Evolutionary conservation across 202 grass and related monocot species (phyloP).

Genomic region (Carex arenaria): DNA sequence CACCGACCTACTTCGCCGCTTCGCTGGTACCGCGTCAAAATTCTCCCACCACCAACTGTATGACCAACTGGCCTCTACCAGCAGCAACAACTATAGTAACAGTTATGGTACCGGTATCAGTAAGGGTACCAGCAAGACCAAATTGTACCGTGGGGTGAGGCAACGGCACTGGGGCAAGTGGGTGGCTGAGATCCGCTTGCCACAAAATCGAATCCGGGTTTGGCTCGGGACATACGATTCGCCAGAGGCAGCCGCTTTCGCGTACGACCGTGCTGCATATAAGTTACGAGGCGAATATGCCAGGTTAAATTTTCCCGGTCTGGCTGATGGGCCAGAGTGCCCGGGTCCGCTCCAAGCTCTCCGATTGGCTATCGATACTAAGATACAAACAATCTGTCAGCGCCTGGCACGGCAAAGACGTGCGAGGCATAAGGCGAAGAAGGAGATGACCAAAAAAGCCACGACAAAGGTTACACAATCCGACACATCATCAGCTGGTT

Average conservation of each 20-base stretch:
- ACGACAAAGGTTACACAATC: background rate
- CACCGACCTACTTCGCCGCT: constrained; percentile 67
- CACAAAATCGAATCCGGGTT: constrained; percentile 91
- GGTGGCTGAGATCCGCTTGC: constrained; percentile 93
- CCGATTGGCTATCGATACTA: constrained; percentile 56
- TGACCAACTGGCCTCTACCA: background rate
- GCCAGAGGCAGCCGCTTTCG: constrained; percentile 73
- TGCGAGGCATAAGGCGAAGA: constrained; percentile 31
- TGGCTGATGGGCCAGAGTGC: constrained; percentile 32
- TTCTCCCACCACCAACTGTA: background rate
- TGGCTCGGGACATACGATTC: constrained; percentile 99
- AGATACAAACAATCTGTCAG: constrained; percentile 86
- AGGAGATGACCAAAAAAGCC: background rate
- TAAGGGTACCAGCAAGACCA: constrained; percentile 23
- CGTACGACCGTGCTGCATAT: constrained; percentile 83
- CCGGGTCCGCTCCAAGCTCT: constrained; percentile 46
- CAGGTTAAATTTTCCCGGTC: constrained; percentile 90
- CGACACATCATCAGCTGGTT: background rate
- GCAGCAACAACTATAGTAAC: background rate
- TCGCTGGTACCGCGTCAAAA: constrained; percentile 31
- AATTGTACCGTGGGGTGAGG: constrained; percentile 86
- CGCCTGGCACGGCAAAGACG: constrained; percentile 48
- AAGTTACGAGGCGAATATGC: constrained; percentile 94
- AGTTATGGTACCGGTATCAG: background rate
- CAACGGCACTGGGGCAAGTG: constrained; percentile 95